Base-by-base conservation (phyloP, 1,284 basidiomycete species). In the Marasmius oreades region DNA sequence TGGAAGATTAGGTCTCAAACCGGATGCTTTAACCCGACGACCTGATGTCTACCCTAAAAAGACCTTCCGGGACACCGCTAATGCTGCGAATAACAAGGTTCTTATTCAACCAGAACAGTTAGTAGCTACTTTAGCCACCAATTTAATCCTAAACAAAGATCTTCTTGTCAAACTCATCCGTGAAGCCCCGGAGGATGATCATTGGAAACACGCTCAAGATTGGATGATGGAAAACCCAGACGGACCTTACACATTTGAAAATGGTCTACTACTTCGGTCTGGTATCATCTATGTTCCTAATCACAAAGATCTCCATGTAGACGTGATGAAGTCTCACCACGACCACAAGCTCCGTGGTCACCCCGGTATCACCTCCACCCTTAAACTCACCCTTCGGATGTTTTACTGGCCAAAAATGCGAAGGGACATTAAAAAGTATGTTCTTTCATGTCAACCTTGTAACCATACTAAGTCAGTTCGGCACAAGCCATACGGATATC, bases 311-410 rank as follows among this genome's bases (percentile, higher is more conserved):
- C 39, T 59, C 16, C 1, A 44, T 24, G 4, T 26, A 2, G 8
- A 33, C 16, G 34, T 57, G 36, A 50, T 51, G n/a, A 1, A 28
- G 24, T 34, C 14, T 22, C 42, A 55, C 37, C 52, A 60, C 46
- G 59, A 60, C 47, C 37, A 52, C 22, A 33, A 31, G 5, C 11
- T 54, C 7, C 7, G 47, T 57, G 57, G 74, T 11, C 74, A 77
- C 58, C 68, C 61, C 5, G 73, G 75, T 2, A 52, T 56, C 14
- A 52, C 51, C 5, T 71, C 68, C 54, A 75, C 71, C 2, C 28
- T 57, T 14, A 55, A 62, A 50, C 39, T 62, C 7, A 51, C 67
- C 5, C 11, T 44, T 5, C 24, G 58, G 6, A 53, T 61, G 37
- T 70, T 62, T 51, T 65, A n/a, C n/a, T n/a, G n/a, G n/a, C n/a